Base-by-base conservation (phyloP, 352 stramenopile genomes). In the Phytophthora capsici region DNA sequence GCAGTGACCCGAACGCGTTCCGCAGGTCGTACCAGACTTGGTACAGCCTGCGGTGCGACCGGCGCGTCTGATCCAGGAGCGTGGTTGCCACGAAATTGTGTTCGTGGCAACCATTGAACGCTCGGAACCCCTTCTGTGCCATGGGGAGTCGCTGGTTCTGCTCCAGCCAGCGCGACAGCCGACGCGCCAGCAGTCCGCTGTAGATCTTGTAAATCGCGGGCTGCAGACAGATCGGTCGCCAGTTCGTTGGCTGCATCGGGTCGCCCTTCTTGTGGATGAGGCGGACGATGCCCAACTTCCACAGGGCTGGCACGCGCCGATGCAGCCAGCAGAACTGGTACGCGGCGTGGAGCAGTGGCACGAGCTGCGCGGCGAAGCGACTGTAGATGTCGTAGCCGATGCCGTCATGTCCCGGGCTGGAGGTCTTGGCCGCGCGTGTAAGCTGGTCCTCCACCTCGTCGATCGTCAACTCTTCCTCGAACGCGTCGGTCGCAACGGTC, bases 201-300 rank as follows among this genome's bases (percentile, higher is more conserved):
- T 73, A 77, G 8, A 80, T 13, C 47, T 80, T 77, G 72, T 75
- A 80, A 2, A 80, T 51, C 1, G 60, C 32, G 0, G 25, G 26
- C 58, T 77, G 72, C 1, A 80, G 38, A 45, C 66, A 73, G 52
- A 76, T 78, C 16, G 69, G 55, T 9, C 69, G 22, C 63, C 71
- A 77, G 61, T 78, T 78, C 1, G 2, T 2, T 3, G 46, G n/a
- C 10, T 36, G 1, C 7, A 16, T 14, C 12, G 32, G 48, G 32
- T 73, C 54, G 12, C 69, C 69, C 34, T 78, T 76, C 65, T 82
- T 82, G 63, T 76, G 23, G 17, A 82, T 25, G 3, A 81, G 61
- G 12, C 49, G 48, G 8, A 72, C 54, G 12, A 47, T n/a, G 13
- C 66, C 63, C 7, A 76, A 45, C 34, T 73, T 73, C 71, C 66